phyloP scores from a whole-genome alignment of 805 yeast species.

The Tetrapisispora arboricola region DNA sequence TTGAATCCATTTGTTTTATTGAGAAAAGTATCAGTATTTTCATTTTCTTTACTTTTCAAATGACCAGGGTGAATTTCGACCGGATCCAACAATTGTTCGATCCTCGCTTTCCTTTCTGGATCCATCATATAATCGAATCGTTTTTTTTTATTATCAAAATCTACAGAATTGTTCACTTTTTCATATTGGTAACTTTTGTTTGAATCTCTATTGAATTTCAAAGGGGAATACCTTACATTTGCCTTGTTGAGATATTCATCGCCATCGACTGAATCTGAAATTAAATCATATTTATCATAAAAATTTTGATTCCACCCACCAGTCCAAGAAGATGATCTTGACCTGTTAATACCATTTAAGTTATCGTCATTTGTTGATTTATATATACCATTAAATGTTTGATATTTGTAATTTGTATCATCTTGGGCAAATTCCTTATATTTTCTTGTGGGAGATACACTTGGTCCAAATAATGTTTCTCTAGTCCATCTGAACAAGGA shows the following conservation, averaged over 20 bases:
- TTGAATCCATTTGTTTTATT: constrained; percentile 7
- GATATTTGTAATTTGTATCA: constrained; percentile 17
- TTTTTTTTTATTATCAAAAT: background rate
- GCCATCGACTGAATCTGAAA: constrained; percentile 7
- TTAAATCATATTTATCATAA: constrained; percentile 19
- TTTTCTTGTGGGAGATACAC: constrained; percentile 22
- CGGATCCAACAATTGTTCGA: constrained; percentile 10
- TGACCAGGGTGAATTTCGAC: constrained; percentile 6
- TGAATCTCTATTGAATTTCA: background rate
- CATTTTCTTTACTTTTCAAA: constrained; percentile 1
- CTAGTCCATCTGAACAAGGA: constrained; percentile 17
- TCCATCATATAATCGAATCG: background rate
- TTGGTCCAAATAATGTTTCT: constrained; percentile 25
- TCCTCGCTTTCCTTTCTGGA: constrained; percentile 2
- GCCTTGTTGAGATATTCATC: background rate
- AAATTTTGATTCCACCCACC: constrained; percentile 15
- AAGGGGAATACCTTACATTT: background rate
- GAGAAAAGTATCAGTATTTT: constrained; percentile 20
- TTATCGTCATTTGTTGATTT: background rate
- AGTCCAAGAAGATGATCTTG: constrained; percentile 21
- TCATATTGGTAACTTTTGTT: background rate
- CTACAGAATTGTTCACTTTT: background rate
- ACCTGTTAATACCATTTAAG: background rate
- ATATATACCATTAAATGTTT: background rate
- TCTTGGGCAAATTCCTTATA: constrained; percentile 21